Evolutionary conservation across 371 early-diverging fungal genomes (phyloP), one percentile per base, ranked within the genome.

Genomic region (Amoeboaphelidium protococcarum): DNA sequence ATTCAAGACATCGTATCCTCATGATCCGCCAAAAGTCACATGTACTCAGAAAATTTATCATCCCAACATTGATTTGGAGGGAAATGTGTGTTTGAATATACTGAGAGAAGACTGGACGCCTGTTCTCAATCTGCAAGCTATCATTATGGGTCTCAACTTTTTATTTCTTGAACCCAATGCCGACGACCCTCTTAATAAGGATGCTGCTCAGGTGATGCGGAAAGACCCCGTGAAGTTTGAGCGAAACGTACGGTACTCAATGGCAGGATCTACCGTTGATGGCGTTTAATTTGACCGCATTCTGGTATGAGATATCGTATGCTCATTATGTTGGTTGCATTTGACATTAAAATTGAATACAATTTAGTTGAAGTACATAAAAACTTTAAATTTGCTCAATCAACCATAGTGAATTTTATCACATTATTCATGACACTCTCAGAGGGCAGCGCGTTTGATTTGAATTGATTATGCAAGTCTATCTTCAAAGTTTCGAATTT

Each of bases 91-190:
- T 57, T 63, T 99, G 42, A 98, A 98, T 62, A 92, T 99, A 51
- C 68, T 99, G 51, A 82, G 98, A 48, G 92, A 91, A 57, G 92
- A 97, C 59, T 99, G 99, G 99, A 94, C 88, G 49, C 98, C 99
- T 2, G 99, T 98, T 12, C 68, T 98, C 25, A 91, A 86, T 52
- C 68, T 99, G 50, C 82, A 88, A 58, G 77, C 95, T 37, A 80
- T 98, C 26, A 59, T 98, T 44, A 78, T 99, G 41, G 95, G 96
- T 4, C 66, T 99, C 49, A 84, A 88, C 57, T 85, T 88, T 55
- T 63, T 98, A 37, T 81, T 99, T 53, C 60, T 87, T 52, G 98
- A 92, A 51, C 99, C 99, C 0, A 98, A 98, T 61, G 86, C 99
- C 0, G 84, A 91, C 41, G 99, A 99, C 69, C 99, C 99, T 43